Conservation (phyloP, 2,329 filamentous ascomycete species). For the Exophiala xenobiotica region DNA sequence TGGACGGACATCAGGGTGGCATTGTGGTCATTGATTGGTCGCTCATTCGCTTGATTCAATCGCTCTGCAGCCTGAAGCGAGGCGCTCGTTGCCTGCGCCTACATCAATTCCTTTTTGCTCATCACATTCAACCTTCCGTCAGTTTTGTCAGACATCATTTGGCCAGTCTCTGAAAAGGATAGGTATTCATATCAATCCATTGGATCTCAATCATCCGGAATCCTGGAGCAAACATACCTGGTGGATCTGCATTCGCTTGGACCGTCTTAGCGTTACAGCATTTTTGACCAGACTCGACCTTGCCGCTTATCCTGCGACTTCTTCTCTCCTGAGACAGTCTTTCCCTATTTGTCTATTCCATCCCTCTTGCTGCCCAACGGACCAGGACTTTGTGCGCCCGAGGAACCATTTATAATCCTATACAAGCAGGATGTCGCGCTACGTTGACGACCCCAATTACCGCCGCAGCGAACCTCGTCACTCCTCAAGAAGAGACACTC, state of each 20-base stretch:
- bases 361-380: conserved; percentile 26
- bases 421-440: conserved; percentile 24
- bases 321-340: conserved; percentile 13
- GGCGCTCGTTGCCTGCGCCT: conserved; percentile 23
- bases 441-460: conserved; percentile 26
- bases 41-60: conserved; percentile 7
- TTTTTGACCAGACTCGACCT: conserved; percentile 15
- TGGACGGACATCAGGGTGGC: background rate
- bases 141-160: conserved; percentile 14
- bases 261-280: conserved; percentile 20
- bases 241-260: conserved; percentile 18
- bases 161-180: conserved; percentile 11
- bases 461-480: conserved; percentile 18
- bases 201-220: conserved; percentile 15
- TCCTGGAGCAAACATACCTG: conserved; percentile 6
- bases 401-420: conserved; percentile 15
- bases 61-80: conserved; percentile 1
- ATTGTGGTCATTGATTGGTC: conserved; percentile 4
- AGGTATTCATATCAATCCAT: conserved; percentile 15
- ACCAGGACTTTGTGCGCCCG: conserved; percentile 13
- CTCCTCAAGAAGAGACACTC: conserved; percentile 18
- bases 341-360: conserved; percentile 23
- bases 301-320: conserved; percentile 20
- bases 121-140: conserved; percentile 7
- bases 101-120: conserved; percentile 15